Evolutionary conservation across 2,329 filamentous ascomycete genomes (phyloP), one percentile per base, ranked within the genome.

Genomic region (Dothideomycetes sp.): DNA sequence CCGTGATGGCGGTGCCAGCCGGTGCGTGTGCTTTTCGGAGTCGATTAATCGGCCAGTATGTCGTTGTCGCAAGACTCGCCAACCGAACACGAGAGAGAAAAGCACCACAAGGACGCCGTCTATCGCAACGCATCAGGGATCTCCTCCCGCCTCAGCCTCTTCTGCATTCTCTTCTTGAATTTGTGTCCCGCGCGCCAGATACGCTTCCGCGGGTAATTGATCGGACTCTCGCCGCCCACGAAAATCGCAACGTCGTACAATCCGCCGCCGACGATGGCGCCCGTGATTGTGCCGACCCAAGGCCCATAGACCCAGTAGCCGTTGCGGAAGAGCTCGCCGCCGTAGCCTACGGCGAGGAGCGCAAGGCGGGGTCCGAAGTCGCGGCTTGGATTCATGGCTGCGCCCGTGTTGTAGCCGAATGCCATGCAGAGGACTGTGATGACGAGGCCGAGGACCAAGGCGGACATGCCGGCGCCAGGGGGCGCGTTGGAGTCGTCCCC

Each of bases 191-290:
- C 39, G 12, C 39, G 36, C 39, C 39, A 41, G 10, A 41, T 27
- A 11, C 39, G 31, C 34, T 41, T 41, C 11, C 65, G 49, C n/a
- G 52, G 65, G 48, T 72, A 72, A 47, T 72, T 72, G n/a, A 72
- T 60, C 0, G 68, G 69, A 34, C 60, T 64, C 49, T 72, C 69
- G 1, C 66, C 68, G 8, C 53, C 53, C 1, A 64, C 65, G 45
- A 72, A 72, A 37, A 72, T 68, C n/a, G 63, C 58, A 19, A 61
- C 56, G 49, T 71, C 68, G 47, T 72, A 72, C 34, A 70, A 38
- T 29, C 66, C 62, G 0, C 51, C 67, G 0, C 68, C 68, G 3
- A 62, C 49, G 8, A 70, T 29, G 0, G 51, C 67, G 0, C 68
- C 68, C 3, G 62, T 49, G 7, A 70, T 56, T 0, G 61, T 60